A percentile compares a stretch with the other conserved stretches of the same genome.
Conservation (phyloP, 495 filamentous ascomycete genomes). For the Rhypophila decipiens region DNA sequence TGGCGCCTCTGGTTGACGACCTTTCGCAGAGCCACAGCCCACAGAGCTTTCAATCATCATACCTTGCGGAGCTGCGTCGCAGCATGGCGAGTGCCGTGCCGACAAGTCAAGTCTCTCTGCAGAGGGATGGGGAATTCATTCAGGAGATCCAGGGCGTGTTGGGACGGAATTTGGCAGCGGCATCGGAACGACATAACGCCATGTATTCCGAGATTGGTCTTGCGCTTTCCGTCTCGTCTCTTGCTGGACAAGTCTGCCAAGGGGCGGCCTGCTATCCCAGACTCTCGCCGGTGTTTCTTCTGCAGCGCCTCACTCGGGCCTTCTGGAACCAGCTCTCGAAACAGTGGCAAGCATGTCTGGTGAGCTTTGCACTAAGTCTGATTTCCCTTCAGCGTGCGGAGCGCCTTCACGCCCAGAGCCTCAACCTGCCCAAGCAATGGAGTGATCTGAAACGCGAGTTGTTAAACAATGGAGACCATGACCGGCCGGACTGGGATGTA, state of each 20-base stretch:
- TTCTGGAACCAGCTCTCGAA: conserved; percentile 16
- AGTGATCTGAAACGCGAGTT: conserved; percentile 45
- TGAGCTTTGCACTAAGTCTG: conserved; percentile 31
- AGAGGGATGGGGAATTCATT: no score
- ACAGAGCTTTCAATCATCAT: conserved; percentile 2
- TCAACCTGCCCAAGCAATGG: conserved; percentile 7
- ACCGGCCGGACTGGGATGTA: conserved; percentile 42
- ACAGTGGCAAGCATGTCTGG: conserved; percentile 25
- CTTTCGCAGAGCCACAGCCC: not conserved
- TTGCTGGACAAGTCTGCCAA: conserved; percentile 1
- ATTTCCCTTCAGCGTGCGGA: conserved; percentile 32
- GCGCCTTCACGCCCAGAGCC: conserved; percentile 19
- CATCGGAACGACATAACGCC: not conserved
- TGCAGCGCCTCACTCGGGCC: conserved; percentile 23
- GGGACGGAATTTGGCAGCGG: no score
- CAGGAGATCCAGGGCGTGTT: no score
- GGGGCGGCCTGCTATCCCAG: conserved; percentile 16
- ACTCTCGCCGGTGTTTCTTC: conserved; percentile 29
- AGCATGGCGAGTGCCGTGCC: conserved; percentile 2
- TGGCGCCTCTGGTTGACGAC: conserved; percentile 2
- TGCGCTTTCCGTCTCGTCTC: not conserved
- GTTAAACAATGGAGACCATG: conserved; percentile 41
- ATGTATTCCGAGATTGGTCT: not conserved
- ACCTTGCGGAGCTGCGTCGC: conserved; percentile 4
- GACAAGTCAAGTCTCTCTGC: no score